These are phyloP conservation scores for Leccinum incarnatum DNA, from an alignment of 768 basidiomycete species.

Conservation along the genomic window DNA sequence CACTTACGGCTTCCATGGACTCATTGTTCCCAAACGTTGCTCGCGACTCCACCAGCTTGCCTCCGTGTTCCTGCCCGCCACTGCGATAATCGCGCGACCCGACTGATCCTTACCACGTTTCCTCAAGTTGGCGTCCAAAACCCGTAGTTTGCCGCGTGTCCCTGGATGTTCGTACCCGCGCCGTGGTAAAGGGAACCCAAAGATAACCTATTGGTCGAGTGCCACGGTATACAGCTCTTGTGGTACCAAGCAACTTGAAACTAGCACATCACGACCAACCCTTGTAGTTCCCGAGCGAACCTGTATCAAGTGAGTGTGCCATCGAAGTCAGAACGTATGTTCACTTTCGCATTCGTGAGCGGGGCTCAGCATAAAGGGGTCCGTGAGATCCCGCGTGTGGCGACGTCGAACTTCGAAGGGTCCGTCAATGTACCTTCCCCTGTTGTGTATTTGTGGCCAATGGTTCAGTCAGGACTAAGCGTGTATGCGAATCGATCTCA, in stretches of 20 bases:
- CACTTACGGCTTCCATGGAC: background rate
- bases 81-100: background rate
- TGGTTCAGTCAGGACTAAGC: background rate
- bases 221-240: background rate
- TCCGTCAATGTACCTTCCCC: background rate
- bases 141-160: background rate
- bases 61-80: background rate
- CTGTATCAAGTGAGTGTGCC: background rate
- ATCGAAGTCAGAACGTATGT: background rate
- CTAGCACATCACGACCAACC: background rate
- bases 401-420: background rate
- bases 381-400: background rate
- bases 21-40: background rate
- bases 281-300: background rate
- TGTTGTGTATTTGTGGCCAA: background rate
- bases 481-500: background rate
- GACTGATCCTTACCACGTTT: background rate
- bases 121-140: background rate
- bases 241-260: no score
- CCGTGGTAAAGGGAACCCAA: background rate
- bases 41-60: background rate
- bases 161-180: background rate
- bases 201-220: background rate
- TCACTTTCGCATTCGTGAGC: conserved; percentile 2
- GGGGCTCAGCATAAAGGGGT: background rate